Evolutionary conservation across 2,329 filamentous ascomycete species (phyloP), one percentile per base, ranked within the genome.

Genomic region (Metarhizium robertsii): DNA sequence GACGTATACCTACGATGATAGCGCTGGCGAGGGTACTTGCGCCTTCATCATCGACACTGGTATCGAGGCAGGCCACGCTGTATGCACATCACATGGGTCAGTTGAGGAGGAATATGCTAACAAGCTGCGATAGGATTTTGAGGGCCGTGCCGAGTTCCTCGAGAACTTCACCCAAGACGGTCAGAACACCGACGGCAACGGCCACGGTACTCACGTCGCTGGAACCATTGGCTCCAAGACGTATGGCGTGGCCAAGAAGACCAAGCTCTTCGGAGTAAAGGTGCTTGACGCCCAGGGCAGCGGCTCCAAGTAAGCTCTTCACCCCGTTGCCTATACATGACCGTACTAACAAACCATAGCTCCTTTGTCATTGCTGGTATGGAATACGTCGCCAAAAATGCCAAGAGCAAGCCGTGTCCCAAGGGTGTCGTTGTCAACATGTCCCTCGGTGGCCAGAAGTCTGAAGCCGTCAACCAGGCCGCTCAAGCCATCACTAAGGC

Each of bases 361-460:
- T 72, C 73, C 8, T 70, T 64, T 55, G 70, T 76, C 61, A 68
- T 77, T 53, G 72, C 72, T 25, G 74, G 73, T 59, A 74, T 75
- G 59, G 71, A 75, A 64, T 75, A 65, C 46, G 73, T 75, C 14
- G 62, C 66, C 55, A 56, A 60, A 46, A 71, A 76, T 60, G 62
- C 68, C 20, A 42, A 60, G 52, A 65, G 56, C 16, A 69, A 70
- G 56, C 63, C 53, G 59, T 75, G 74, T 68, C 66, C 69, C 61
- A 71, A 66, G 53, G 74, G 75, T 46, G 66, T 72, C 48, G 75
- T 81, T 42, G 74, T 75, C 61, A 80, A 76, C 69, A 79, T 82
- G 77, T 79, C 76, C 8, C 73, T 83, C 11, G 79, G 79, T 47
- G 79, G 78, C n/a, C 50, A 60, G 56, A 66, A 62, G 60, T 77